Evolutionary conservation across 148 eudicot species (phyloP), one percentile per base, ranked within the genome.

Genomic region (Limonium bicolor): DNA sequence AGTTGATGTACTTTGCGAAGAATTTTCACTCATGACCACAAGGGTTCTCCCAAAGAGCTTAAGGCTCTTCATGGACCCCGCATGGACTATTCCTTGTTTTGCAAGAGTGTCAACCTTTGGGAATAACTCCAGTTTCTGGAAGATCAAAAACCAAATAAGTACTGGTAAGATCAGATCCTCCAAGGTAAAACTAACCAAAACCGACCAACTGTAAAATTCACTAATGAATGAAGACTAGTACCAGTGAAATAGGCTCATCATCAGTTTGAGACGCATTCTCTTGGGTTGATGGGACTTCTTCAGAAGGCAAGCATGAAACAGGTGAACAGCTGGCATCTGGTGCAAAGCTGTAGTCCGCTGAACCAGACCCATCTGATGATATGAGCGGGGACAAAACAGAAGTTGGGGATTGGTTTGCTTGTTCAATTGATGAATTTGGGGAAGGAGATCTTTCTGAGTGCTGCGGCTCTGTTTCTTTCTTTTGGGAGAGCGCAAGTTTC

Each of bases 11-110:
- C 10, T 9, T 19, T 12, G 41, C 28, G 1, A 66, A 52, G 21
- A 62, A n/a, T n/a, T n/a, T n/a, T n/a, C 13, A 17, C 16, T 11
- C n/a, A 50, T 44, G 37, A 86, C 71, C 17, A 66, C 26, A 2
- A 88, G 65, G 5, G 66, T 82, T 66, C 80, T 74, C 30, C 96
- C 96, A 48, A 87, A 87, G 11, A 87, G 71, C 72, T 77, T 87
- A 39, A 87, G 49, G 41, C 67, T 64, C 54, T 63, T 74, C 0
- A 60, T 50, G n/a, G 76, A 43, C 31, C 53, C 46, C 21, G 44
- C 54, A 37, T 59, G 70, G 23, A 23, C 66, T 7, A 59, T 34
- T 25, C 36, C 45, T 32, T 59, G 68, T 48, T 75, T 61, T 5
- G 22, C 36, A 54, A 33, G 52, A 25, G 52, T 67, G 6, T 39